Evolutionary conservation across 106 monocot species (phyloP), one percentile per base, ranked within the genome.

Genomic region (Xerophyta viscosa): DNA sequence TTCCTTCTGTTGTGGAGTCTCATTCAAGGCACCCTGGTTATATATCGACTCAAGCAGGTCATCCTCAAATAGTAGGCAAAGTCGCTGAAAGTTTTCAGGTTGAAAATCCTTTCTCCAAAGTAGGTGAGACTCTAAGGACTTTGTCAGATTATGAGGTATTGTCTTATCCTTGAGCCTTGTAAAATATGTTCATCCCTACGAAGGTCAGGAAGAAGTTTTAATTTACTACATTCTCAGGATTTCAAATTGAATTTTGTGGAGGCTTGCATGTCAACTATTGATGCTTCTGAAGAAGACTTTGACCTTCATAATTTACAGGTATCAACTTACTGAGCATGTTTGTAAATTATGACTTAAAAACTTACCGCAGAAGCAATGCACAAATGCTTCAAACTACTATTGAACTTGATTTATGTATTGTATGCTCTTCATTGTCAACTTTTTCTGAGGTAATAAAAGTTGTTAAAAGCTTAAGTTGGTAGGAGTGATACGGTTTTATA

Each of bases 271-370:
- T 58, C 54, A 23, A 41, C 26, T 55, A 24, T 66, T 60, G 73
- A 82, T 68, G 54, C 61, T 59, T 37, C 72, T 22, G 37, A 27
- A 5, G 57, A 56, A 46, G 81, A 80, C 51, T 49, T 81, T 60
- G 85, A 96, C 79, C 58, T 77, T 27, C 80, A 53, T 64, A 55
- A 84, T 41, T 61, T 96, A 65, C 94, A 96, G 88, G 94, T 88
- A 77, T 56, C 41, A 30, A 8, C 1, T 11, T 8, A 7, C 37
- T 24, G 14, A 20, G 1, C 11, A 24, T 48, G 24, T 20, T n/a
- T n/a, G n/a, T n/a, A n/a, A n/a, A n/a, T n/a, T n/a, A n/a, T n/a
- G n/a, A n/a, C n/a, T n/a, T n/a, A n/a, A n/a, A n/a, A n/a, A n/a
- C n/a, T n/a, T n/a, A n/a, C n/a, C n/a, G n/a, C n/a, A n/a, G n/a